These are phyloP conservation scores for Vicia villosa DNA, from an alignment of 306 rosid species.

Conservation along the genomic window DNA sequence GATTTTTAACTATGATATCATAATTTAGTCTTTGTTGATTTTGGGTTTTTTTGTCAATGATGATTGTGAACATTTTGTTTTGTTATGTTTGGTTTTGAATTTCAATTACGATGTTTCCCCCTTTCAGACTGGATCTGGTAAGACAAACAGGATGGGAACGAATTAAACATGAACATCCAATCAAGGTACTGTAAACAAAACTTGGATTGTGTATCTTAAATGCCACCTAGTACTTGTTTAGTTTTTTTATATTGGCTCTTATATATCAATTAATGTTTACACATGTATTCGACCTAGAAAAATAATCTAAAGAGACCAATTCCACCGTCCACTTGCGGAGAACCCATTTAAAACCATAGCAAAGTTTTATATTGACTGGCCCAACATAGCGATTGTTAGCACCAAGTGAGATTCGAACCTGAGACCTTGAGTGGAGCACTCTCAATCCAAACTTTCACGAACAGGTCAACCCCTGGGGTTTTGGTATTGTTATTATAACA, in stretches of 20 bases:
- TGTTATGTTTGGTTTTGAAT: not conserved
- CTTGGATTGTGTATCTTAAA: not conserved
- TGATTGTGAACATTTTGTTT: not conserved
- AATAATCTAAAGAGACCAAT: no score
- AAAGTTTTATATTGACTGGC: no score
- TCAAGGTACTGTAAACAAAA: slow-evolving; percentile 60
- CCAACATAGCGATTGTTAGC: no score
- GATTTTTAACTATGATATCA: not conserved
- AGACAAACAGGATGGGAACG: slow-evolving; percentile 77
- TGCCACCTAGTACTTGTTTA: not conserved
- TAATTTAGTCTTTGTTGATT: not conserved
- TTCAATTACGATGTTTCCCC: not conserved
- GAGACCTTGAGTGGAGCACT: no score
- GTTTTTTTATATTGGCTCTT: slow-evolving; percentile 3
- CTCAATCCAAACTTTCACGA: no score
- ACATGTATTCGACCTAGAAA: no score
- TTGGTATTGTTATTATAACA: no score
- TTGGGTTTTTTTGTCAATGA: not conserved
- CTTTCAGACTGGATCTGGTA: slow-evolving; percentile 89
- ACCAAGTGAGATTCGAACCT: no score
- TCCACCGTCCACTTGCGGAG: no score
- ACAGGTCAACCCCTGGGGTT: no score
- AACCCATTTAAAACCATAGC: no score
- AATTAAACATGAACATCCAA: slow-evolving; percentile 94
- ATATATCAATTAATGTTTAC: not conserved